Base-by-base conservation (phyloP, 192 early-diverging fungal genomes). In the Coemansia nantahalensis region DNA sequence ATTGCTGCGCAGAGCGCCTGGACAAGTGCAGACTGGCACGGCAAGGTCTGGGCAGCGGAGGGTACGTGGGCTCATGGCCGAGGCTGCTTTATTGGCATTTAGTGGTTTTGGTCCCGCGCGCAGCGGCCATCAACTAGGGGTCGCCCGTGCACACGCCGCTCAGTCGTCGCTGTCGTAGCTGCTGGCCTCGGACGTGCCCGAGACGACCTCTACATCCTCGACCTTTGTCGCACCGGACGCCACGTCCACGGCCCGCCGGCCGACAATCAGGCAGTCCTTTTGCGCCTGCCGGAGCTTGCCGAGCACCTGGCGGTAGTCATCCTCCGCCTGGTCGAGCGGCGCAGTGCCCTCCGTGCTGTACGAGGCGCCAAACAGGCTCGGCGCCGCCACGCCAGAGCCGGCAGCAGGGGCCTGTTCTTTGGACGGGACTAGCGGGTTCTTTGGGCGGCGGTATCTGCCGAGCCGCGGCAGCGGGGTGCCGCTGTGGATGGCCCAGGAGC, bases 1-100 rank as follows among this genome's bases (percentile, higher is more conserved):
- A 90, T 90, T 46, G 26, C 48, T 32, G 8, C 22, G 15, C 7
- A 32, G 23, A n/a, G n/a, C n/a, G n/a, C n/a, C n/a, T n/a, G n/a
- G n/a, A n/a, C n/a, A n/a, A n/a, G n/a, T n/a, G n/a, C n/a, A n/a
- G n/a, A n/a, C n/a, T n/a, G n/a, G n/a, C n/a, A n/a, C n/a, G n/a
- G n/a, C n/a, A n/a, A n/a, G n/a, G n/a, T n/a, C n/a, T n/a, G n/a
- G n/a, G n/a, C n/a, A n/a, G n/a, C n/a, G n/a, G n/a, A n/a, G n/a
- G n/a, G n/a, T n/a, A n/a, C n/a, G n/a, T n/a, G n/a, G n/a, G n/a
- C n/a, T n/a, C n/a, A n/a, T n/a, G n/a, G n/a, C n/a, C n/a, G n/a
- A n/a, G n/a, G n/a, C n/a, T n/a, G n/a, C n/a, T n/a, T n/a, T n/a
- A n/a, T n/a, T n/a, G n/a, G n/a, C n/a, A n/a, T n/a, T n/a, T n/a